Evolutionary conservation across 169 alveolate species (phyloP), one percentile per base, ranked within the genome.

Genomic region (Eimeria acervulina): DNA sequence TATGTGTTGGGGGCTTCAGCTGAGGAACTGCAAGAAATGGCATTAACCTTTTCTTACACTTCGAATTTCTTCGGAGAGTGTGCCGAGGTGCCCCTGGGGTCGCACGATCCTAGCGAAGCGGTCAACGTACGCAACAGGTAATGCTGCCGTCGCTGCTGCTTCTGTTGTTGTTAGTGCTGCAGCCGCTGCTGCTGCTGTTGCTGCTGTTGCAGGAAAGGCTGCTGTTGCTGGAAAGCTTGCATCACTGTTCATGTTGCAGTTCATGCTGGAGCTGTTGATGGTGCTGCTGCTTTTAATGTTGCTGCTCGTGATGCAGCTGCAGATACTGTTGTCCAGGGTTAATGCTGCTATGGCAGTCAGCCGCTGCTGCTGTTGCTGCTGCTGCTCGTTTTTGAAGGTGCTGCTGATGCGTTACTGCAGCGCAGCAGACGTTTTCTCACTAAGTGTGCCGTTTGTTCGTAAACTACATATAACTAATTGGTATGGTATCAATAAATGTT

Each of bases 51-150:
- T 42, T 91, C 96, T 26, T 89, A 93, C 28, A 26, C 74, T 0
- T 47, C 74, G n/a, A 63, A 83, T 31, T 47, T 83, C 51, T 21
- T 83, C 6, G 91, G 91, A 83, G 94, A 94, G 12, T 59, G n/a
- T 36, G 44, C 28, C 42, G 96, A 94, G 23, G 84, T n/a, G n/a
- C 93, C 97, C 40, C 96, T 96, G 26, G 97, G 84, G 17, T 68
- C 38, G 52, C 96, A 83, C 66, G 61, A 83, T 83, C 95, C 95
- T 88, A 74, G 72, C 61, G 81, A 85, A 61, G 85, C 44, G 1
- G 99, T 99, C 51, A 98, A 97, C 84, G 63, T 97, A 85, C 97
- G 95, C 26, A 98, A 98, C 94, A 97, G 97, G 74, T 83, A 15
- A 31, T 26, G 17, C 42, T 36, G 40, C 26, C 0, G 83, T 31